phyloP scores from a whole-genome alignment of 139 green algal species.

The Coelastrella sp. region DNA sequence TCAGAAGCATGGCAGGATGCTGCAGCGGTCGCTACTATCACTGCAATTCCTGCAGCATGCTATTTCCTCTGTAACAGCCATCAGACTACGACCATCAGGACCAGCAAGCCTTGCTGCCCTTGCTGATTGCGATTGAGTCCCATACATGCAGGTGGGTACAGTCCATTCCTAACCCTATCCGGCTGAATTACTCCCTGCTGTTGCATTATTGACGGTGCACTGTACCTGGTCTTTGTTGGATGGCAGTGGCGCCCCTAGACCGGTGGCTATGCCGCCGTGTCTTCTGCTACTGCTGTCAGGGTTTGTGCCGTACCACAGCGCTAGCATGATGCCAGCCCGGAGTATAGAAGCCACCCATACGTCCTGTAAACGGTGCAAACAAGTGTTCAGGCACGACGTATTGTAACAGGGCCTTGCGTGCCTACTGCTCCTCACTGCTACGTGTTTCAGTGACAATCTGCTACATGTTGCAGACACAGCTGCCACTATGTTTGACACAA shows the following conservation, averaged over 20 bases:
- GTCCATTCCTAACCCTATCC: neutral
- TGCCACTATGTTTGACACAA: too few species aligned
- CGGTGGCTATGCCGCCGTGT: neutral
- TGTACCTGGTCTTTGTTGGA: conserved; percentile 31
- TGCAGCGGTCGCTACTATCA: too few species aligned
- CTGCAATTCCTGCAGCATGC: too few species aligned
- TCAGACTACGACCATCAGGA: too few species aligned
- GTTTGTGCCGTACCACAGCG: neutral
- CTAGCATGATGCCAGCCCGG: conserved; percentile 16
- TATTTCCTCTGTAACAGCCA: too few species aligned
- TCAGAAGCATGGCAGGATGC: too few species aligned
- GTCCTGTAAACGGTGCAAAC: conserved; percentile 47
- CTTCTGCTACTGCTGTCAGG: neutral
- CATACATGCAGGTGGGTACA: neutral
- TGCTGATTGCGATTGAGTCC: too few species aligned
- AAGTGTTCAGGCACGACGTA: neutral
- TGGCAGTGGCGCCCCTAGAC: neutral
- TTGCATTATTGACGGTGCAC: neutral
- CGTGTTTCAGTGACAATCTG: too few species aligned
- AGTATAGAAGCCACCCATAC: conserved; percentile 56
- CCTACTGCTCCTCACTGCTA: too few species aligned
- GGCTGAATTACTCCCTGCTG: neutral
- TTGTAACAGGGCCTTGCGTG: too few species aligned
- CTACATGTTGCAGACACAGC: too few species aligned
- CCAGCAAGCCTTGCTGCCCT: too few species aligned